Conservation (phyloP, 1,284 basidiomycete genomes). For the Rhodotorula sp. region DNA sequence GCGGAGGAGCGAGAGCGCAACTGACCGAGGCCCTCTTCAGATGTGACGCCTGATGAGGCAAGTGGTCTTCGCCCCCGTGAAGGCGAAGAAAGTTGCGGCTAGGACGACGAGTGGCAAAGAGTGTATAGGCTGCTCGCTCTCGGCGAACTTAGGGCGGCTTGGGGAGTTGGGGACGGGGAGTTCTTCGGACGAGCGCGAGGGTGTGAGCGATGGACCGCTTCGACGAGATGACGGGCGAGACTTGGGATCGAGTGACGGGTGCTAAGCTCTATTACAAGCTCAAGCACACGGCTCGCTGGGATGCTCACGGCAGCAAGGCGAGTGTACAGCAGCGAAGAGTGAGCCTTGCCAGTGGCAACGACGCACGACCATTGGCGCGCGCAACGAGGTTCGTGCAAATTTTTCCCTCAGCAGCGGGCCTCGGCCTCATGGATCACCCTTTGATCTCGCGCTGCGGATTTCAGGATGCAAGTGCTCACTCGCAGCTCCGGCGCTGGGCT, state of each 20-base stretch:
- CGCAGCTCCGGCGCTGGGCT: no score
- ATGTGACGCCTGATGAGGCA: conserved; percentile 14
- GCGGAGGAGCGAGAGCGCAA: not conserved
- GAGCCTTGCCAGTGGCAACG: not conserved
- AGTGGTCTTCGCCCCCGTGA: conserved; percentile 28
- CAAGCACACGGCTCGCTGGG: not conserved
- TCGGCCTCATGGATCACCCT: no score
- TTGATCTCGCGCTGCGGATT: no score
- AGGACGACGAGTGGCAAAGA: not conserved
- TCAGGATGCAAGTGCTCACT: no score
- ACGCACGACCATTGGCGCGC: no score
- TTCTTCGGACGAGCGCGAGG: not conserved
- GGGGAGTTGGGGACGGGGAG: conserved; percentile 6
- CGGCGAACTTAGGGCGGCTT: conserved; percentile 11
- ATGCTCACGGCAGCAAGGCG: not conserved
- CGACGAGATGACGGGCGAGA: conserved; percentile 5
- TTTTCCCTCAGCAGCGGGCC: no score
- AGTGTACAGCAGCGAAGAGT: not conserved
- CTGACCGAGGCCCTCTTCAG: conserved; percentile 15
- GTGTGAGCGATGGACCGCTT: not conserved
- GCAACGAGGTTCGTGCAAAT: no score
- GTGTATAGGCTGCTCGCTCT: not conserved
- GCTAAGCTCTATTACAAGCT: not conserved
- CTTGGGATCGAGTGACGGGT: not conserved
- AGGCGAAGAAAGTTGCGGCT: conserved; percentile 32